Base-by-base conservation (phyloP, 345 rosid genomes). In the Lepidium didymum region DNA sequence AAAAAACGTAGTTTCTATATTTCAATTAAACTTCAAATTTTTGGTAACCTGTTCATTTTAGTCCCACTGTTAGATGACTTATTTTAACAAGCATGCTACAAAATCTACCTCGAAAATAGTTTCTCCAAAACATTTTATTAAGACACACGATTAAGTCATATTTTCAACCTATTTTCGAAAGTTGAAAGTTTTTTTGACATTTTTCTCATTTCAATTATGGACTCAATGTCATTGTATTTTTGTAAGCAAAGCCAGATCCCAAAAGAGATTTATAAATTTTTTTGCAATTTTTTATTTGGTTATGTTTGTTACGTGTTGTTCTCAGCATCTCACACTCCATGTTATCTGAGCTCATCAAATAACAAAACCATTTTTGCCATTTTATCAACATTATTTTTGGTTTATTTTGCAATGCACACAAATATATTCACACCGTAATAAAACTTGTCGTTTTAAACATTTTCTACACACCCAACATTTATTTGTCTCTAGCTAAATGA, bases 251-350 rank as follows among this genome's bases (percentile, higher is more conserved):
- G 70, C 56, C 70, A 54, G 63, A 36, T 72, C 15, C 7, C 19
- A 10, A 18, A 46, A 62, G 12, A 53, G 42, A 53, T 56, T 56
- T 36, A 44, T 37, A 23, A 54, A 44, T 27, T 44, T 46, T 14
- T 46, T 56, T 33, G 7, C 2, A 16, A 13, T 55, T 72, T 64
- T 52, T 37, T 64, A 18, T 55, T 72, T 63, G 56, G 70, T 14
- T 64, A 38, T 72, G 52, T 38, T 72, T 56, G 59, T 63, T 63
- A 64, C 63, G 65, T 72, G 50, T 64, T 47, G 70, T 38, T 72
- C 59, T 64, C 64, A 29, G 62, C 76, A 56, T 56, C 45, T 47
- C 43, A 37, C 3, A 25, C 64, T 45, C 57, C 56, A 63, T 62
- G 36, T 25, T 25, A 44, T 44, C 14, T 54, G 50, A 62, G 56